phyloP scores from a whole-genome alignment of 164 flowering plant genomes.

The Berberis thunbergii region DNA sequence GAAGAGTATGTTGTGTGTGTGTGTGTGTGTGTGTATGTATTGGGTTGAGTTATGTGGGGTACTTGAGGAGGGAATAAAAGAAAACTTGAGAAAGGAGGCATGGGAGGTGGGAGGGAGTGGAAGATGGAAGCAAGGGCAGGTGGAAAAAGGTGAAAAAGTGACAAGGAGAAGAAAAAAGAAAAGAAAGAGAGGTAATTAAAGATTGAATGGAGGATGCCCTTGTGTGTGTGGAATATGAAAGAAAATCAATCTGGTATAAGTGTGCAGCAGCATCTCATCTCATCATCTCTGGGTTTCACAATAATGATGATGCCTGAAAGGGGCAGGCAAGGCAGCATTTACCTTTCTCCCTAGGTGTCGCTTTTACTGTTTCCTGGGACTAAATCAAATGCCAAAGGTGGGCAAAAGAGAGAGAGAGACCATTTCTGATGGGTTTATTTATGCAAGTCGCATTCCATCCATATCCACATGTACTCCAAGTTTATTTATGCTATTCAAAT shows the following conservation, averaged over 20 bases:
- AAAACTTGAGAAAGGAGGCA: slow-evolving; percentile 42
- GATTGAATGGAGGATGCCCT: slow-evolving; percentile 6
- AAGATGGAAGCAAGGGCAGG: slow-evolving; percentile 46
- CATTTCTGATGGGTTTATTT: background rate
- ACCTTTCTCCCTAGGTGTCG: slow-evolving; percentile 8
- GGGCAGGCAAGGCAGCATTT: too few species aligned
- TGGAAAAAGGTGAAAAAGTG: slow-evolving; percentile 34
- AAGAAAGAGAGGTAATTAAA: slow-evolving; percentile 23
- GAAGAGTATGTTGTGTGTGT: too few species aligned
- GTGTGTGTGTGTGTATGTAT: too few species aligned
- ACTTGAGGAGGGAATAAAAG: slow-evolving; percentile 18
- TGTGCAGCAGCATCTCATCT: too few species aligned
- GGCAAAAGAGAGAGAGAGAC: background rate
- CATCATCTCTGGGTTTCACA: background rate
- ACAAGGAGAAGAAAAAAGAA: slow-evolving; percentile 15
- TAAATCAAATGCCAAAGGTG: slow-evolving; percentile 20
- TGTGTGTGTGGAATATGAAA: slow-evolving; percentile 7
- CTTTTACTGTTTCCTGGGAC: slow-evolving; percentile 38
- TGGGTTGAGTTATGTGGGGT: too few species aligned
- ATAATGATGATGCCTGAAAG: slow-evolving; percentile 5
- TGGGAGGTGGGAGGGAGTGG: slow-evolving; percentile 26
- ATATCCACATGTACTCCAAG: too few species aligned
- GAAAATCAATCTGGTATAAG: too few species aligned
- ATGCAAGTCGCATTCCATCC: background rate
- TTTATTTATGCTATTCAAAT: too few species aligned